Evolutionary conservation across 78 protist genomes (phyloP), one percentile per base, ranked within the genome.

Genomic region (Polysphondylium violaceum): DNA sequence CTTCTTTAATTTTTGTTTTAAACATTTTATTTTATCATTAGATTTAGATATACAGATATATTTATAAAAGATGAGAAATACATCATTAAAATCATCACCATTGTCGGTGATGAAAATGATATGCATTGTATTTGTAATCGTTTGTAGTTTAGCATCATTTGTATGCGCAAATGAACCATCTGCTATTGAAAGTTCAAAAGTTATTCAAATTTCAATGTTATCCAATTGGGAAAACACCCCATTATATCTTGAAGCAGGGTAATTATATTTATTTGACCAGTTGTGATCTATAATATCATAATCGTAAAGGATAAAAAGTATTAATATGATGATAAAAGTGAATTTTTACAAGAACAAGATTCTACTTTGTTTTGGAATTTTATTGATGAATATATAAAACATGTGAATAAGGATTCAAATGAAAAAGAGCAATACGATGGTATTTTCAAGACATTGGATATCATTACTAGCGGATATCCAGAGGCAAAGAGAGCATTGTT

Each of bases 151-250:
- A n/a, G n/a, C n/a, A n/a, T n/a, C n/a, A n/a, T n/a, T n/a, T n/a
- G n/a, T n/a, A n/a, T n/a, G n/a, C n/a, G 53, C 7, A 47, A 47
- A 47, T 47, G 53, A 47, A 47, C 23, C 53, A 47, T 14, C 53
- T 47, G 11, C 53, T 47, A 14, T 11, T 14, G 7, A 14, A 7
- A 4, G 14, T 16, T 72, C 78, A 19, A 74, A 74, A 25, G 17
- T 27, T 5, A 56, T 56, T 12, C 68, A 83, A 40, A 27, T 83
- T 59, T 67, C 91, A n/a, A 33, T 83, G 23, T 56, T 69, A 47
- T 83, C 91, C 9, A 83, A 83, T 69, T 83, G 91, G 91, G 65
- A 55, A n/a, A 55, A 27, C n/a, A 83, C 91, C 33, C 91, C 91
- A 25, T n/a, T 35, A 19, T 58, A 67, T 33, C 31, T 63, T 1